Percentiles rank a stretch among this genome's conserved stretches.
Conservation (phyloP, 345 rosid species). For the Rubroshorea leprosula region DNA sequence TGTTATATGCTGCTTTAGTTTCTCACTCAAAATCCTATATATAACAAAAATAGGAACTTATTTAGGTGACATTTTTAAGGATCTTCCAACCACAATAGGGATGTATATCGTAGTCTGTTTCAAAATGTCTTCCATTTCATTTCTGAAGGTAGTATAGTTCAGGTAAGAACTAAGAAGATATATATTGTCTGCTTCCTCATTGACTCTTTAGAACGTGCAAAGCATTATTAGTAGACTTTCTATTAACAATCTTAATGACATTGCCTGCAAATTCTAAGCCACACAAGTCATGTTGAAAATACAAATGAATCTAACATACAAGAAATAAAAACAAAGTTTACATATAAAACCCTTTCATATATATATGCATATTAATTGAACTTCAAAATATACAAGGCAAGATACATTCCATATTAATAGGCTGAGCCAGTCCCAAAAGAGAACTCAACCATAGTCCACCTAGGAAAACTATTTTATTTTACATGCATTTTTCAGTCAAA, state of each 20-base stretch:
- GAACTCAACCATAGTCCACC: conserved; percentile 24
- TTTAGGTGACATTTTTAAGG: too few species aligned
- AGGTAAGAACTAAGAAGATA: not conserved
- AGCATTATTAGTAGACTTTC: too few species aligned
- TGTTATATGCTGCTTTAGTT: too few species aligned
- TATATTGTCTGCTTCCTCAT: not conserved
- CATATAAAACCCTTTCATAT: conserved; percentile 12
- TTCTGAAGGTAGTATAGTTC: not conserved
- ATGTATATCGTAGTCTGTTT: too few species aligned
- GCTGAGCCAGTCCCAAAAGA: conserved; percentile 24
- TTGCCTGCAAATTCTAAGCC: too few species aligned
- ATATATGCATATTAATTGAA: conserved; percentile 19
- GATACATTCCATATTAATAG: conserved; percentile 25
- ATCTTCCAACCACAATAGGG: not conserved
- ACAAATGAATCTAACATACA: too few species aligned
- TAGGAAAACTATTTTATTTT: conserved; percentile 26
- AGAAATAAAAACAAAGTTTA: too few species aligned
- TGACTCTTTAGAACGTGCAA: too few species aligned
- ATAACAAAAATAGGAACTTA: too few species aligned
- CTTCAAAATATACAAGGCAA: conserved; percentile 14
- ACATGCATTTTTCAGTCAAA: conserved; percentile 18
- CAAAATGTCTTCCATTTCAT: not conserved
- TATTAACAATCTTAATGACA: too few species aligned
- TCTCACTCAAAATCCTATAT: too few species aligned
- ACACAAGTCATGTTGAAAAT: too few species aligned